A percentile compares a stretch with the other conserved stretches of the same genome.
Conservation (phyloP, 495 filamentous ascomycete species). For the Xylaria scruposa region DNA sequence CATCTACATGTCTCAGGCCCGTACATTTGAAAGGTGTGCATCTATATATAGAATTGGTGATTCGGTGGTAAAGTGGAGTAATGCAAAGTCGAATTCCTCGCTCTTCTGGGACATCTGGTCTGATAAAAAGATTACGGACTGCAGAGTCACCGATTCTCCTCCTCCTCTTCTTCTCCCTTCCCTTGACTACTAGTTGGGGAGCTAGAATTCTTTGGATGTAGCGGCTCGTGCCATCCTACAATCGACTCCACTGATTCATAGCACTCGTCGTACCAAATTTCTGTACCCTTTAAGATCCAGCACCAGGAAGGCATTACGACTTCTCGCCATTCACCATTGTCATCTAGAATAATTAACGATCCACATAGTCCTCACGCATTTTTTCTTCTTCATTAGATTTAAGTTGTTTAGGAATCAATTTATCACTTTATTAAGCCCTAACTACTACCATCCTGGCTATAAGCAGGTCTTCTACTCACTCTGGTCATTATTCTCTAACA, state of each 20-base stretch:
- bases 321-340: not conserved
- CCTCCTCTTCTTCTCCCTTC: not conserved
- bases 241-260: not conserved
- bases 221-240: not conserved
- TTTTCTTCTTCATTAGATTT: too few species aligned
- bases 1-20: not conserved
- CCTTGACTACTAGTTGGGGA: not conserved
- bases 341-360: not conserved
- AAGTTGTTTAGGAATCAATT: too few species aligned
- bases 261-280: not conserved
- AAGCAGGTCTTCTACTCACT: too few species aligned
- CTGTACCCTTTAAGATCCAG: not conserved
- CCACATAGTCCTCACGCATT: not conserved
- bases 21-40: not conserved
- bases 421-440: too few species aligned
- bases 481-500: too few species aligned
- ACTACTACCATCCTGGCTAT: too few species aligned
- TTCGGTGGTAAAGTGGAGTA: not conserved
- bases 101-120: not conserved
- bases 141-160: not conserved
- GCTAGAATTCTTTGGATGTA: not conserved
- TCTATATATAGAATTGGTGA: not conserved
- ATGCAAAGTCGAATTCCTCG: not conserved
- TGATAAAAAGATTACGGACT: not conserved
- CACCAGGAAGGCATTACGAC: not conserved